Evolutionary conservation across 2,329 filamentous ascomycete genomes (phyloP), one percentile per base, ranked within the genome.

Genomic region (Fusarium lateritium): DNA sequence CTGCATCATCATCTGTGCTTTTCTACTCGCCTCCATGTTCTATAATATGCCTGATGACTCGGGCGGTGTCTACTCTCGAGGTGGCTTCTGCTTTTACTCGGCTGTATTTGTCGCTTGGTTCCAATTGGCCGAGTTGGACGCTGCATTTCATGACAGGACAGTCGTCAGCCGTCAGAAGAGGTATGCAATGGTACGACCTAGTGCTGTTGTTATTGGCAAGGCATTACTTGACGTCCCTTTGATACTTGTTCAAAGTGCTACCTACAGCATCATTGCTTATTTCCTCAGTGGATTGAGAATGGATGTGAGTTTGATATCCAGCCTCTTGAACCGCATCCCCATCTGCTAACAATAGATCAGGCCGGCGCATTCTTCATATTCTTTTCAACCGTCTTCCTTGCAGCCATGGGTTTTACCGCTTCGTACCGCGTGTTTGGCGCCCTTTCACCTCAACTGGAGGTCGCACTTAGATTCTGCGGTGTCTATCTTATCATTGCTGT

Each of bases 21-120:
- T 97, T 13, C 92, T 96, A 66, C 89, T 94, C 56, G 91, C 92
- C 2, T 93, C 90, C 2, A 83, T 96, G n/a, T 96, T 95, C 80
- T 93, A 93, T 73, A 87, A 92, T 67, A 79, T 92, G 22, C 79
- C 85, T 2, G 66, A 80, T 2, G 82, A 85, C 44, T 92, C 91
- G 0, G 77, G 77, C 2, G 90, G 89, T 57, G 90, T 92, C 77
- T 94, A 90, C 77, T 68, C 78, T 13, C 79, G 82, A 10, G 81
- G 82, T 31, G 82, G 83, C 28, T 76, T 79, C 15, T 63, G 81
- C 44, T 85, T 85, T 75, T 85, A 85, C 71, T 79, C 82, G 5
- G 79, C 85, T 22, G 55, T 89, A 21, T 85, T 88, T 71, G 76
- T 84, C 26, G 79, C 81, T 9, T 81, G 91, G 91, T 83, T 95